phyloP scores from a whole-genome alignment of 306 rosid genomes.

The Canavalia gladiata region DNA sequence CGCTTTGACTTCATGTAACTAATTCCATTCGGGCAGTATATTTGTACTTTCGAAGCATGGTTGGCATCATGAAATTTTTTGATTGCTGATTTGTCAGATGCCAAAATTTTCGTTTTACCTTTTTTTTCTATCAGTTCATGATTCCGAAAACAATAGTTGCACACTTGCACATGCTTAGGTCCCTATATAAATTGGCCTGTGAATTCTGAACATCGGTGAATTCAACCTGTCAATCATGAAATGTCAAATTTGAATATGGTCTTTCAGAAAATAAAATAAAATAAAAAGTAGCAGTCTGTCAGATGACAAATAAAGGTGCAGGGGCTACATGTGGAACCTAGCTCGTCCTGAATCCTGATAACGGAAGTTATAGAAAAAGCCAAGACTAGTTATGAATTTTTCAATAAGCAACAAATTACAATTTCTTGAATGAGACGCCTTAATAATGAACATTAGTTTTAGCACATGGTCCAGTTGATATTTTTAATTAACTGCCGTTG shows the following conservation, averaged over 20 bases:
- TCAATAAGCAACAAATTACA: too few relatives aligned
- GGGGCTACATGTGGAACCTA: background rate
- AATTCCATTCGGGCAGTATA: background rate
- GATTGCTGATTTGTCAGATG: background rate
- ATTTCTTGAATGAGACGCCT: too few relatives aligned
- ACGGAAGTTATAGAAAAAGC: too few relatives aligned
- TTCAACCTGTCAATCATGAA: background rate
- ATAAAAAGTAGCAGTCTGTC: too few relatives aligned
- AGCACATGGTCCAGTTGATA: too few relatives aligned
- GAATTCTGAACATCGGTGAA: background rate
- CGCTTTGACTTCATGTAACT: background rate
- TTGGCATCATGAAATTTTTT: background rate
- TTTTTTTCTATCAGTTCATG: background rate
- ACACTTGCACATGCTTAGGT: too few relatives aligned
- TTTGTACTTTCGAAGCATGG: conserved; percentile 37
- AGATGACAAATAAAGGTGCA: too few relatives aligned
- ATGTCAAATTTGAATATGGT: background rate
- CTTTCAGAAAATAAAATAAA: too few relatives aligned
- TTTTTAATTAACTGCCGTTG: too few relatives aligned
- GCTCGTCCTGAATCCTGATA: too few relatives aligned
- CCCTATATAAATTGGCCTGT: background rate
- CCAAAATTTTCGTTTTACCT: background rate
- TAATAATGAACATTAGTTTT: too few relatives aligned
- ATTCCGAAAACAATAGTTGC: background rate
- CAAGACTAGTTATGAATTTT: too few relatives aligned